These are phyloP conservation scores for Canavalia ensiformis DNA, from an alignment of 306 rosid species.

Conservation along the genomic window DNA sequence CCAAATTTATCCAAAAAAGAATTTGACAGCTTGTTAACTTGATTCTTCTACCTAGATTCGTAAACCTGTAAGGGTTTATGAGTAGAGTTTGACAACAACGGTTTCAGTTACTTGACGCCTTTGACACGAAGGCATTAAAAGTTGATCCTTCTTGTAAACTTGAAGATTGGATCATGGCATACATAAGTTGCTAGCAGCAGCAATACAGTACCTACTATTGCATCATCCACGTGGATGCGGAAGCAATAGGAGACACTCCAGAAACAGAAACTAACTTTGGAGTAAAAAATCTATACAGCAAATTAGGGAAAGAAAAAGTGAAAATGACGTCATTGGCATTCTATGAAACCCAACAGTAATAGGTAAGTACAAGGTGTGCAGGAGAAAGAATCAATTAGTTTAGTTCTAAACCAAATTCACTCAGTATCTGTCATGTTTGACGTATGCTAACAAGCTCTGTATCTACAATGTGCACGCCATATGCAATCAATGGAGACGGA, in stretches of 20 bases:
- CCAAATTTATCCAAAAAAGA: no score
- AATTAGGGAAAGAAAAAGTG: neutral
- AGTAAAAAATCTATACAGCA: neutral
- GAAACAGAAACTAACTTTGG: conserved; percentile 4
- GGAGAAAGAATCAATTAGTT: conserved; percentile 19
- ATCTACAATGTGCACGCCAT: conserved; percentile 63
- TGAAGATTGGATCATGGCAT: conserved; percentile 15
- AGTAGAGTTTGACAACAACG: no score
- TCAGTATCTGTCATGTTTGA: conserved; percentile 47
- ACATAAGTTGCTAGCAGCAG: neutral
- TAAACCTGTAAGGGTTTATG: no score
- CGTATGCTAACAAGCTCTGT: conserved; percentile 49
- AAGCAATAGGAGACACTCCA: conserved; percentile 15
- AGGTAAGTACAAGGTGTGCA: neutral
- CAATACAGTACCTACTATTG: neutral
- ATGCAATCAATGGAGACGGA: conserved; percentile 49
- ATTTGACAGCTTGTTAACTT: no score
- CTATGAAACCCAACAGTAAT: conserved; percentile 25
- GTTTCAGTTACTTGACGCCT: conserved; percentile 1
- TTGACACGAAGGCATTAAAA: neutral
- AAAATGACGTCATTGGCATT: neutral
- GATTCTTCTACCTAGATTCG: no score
- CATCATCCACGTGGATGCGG: neutral
- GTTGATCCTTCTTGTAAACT: neutral
- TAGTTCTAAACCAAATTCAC: conserved; percentile 34